Evolutionary conservation across 768 basidiomycete genomes (phyloP), one percentile per base, ranked within the genome.

Genomic region (Scleroderma bovista): DNA sequence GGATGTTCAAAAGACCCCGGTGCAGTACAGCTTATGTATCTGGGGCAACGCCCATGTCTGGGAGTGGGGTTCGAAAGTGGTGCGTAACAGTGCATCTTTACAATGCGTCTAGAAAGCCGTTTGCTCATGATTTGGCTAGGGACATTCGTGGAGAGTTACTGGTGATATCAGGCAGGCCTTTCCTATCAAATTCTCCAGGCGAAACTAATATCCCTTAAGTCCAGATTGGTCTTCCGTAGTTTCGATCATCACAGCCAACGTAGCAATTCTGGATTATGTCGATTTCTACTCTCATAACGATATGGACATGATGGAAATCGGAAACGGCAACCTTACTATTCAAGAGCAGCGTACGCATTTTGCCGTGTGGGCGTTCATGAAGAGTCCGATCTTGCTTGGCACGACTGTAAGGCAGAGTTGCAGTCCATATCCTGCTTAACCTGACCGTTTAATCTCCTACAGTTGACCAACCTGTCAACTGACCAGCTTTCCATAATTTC

Each of bases 291-390:
- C 72, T 1, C 78, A 80, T 55, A 78, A 79, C 50, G 79, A 81
- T 51, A 79, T 80, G 78, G 78, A 80, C 57, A 80, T 79, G 78
- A 75, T 75, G 72, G 72, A 75, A 53, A 74, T 75, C 32, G 74
- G 78, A 31, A 80, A 80, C 53, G 79, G 79, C 3, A 66, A 60
- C 32, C 61, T 79, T 17, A 76, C 75, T 2, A 64, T 75, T 22
- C 59, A 74, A 51, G 78, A 80, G 53, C 67, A 79, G 40, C 71
- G 78, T 6, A 78, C 78, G 9, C 79, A 80, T 63, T 80, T 80
- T 50, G 76, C 78, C n/a, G 75, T 71, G 23, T 80, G 79, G 79
- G 67, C 65, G n/a, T 77, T 79, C 58, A 61, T 80, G 53, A 80
- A 80, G 58, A 79, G 77, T 51, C 79, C 78, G 3, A 79, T 81